phyloP scores from a whole-genome alignment of 345 rosid species.

The Turritis glabra region DNA sequence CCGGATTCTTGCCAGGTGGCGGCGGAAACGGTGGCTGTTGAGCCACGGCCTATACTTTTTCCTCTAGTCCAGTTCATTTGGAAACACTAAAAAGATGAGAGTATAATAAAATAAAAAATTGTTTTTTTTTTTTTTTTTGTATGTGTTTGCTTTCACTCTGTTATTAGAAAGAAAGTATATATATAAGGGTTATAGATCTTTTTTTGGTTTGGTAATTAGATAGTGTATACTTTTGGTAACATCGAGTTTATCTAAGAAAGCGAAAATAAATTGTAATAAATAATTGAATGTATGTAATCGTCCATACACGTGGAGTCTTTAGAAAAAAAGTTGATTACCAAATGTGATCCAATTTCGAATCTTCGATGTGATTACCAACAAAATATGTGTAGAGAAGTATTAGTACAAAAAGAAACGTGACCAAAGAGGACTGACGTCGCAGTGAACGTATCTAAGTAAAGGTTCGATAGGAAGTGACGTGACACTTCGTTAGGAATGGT shows the following conservation, averaged over 20 bases:
- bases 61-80: conserved; percentile 75
- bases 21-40: conserved; percentile 68
- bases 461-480: conserved; percentile 38
- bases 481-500: conserved; percentile 38
- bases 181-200: conserved; percentile 10
- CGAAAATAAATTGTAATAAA: conserved; percentile 5
- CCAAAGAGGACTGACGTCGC: conserved; percentile 38
- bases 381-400: neutral
- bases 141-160: conserved; percentile 28
- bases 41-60: conserved; percentile 62
- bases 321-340: conserved; percentile 25
- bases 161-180: conserved; percentile 5
- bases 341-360: conserved; percentile 20
- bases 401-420: conserved; percentile 32
- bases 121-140: neutral
- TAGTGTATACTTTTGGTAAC: conserved; percentile 44
- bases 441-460: conserved; percentile 25
- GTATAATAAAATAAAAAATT: neutral
- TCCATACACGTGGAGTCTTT: conserved; percentile 32
- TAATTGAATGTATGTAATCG: neutral
- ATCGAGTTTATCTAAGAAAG: conserved; percentile 38
- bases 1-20: conserved; percentile 48
- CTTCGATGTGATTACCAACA: conserved; percentile 22
- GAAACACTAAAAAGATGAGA: conserved; percentile 8
- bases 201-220: neutral